These are phyloP conservation scores for Ampelocalamus luodianensis DNA, from an alignment of 176 grass and related monocot species.

Conservation along the genomic window DNA sequence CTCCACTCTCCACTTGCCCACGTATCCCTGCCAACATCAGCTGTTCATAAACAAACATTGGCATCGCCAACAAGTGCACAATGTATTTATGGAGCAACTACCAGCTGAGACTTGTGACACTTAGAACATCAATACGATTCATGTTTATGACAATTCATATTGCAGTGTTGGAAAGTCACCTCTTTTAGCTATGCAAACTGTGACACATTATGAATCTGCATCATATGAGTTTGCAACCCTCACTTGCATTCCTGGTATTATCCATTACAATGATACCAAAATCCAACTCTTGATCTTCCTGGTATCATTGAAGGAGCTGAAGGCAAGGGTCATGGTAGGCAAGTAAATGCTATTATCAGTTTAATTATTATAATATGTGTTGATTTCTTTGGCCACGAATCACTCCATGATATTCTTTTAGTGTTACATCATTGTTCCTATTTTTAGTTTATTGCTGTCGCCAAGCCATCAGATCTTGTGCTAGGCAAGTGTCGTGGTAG, in stretches of 20 bases:
- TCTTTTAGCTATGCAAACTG: constrained; percentile 88
- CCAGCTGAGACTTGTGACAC: too few species aligned
- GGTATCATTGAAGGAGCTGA: constrained; percentile 99
- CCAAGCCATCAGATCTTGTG: constrained; percentile 98
- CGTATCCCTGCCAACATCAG: too few species aligned
- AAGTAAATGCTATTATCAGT: constrained; percentile 56
- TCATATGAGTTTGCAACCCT: constrained; percentile 99
- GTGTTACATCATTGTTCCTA: not conserved
- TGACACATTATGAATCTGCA: constrained; percentile 97
- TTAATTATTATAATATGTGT: not conserved
- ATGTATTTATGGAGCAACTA: too few species aligned
- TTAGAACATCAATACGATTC: constrained; percentile 23
- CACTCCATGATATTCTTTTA: not conserved
- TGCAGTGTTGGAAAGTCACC: constrained; percentile 98
- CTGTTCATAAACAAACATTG: too few species aligned
- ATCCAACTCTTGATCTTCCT: constrained; percentile 99
- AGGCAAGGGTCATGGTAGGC: constrained; percentile 96
- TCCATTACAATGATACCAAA: constrained; percentile 98
- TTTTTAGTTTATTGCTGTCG: constrained; percentile 93
- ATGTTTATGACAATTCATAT: constrained; percentile 35
- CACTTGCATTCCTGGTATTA: constrained; percentile 99
- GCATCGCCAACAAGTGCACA: too few species aligned
- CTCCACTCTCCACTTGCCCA: too few species aligned
- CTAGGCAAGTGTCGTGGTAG: constrained; percentile 7
- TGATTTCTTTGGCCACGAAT: not conserved